These are phyloP conservation scores for Aspergillus transmontanensis DNA, from an alignment of 2,329 filamentous ascomycete genomes.

Conservation along the genomic window DNA sequence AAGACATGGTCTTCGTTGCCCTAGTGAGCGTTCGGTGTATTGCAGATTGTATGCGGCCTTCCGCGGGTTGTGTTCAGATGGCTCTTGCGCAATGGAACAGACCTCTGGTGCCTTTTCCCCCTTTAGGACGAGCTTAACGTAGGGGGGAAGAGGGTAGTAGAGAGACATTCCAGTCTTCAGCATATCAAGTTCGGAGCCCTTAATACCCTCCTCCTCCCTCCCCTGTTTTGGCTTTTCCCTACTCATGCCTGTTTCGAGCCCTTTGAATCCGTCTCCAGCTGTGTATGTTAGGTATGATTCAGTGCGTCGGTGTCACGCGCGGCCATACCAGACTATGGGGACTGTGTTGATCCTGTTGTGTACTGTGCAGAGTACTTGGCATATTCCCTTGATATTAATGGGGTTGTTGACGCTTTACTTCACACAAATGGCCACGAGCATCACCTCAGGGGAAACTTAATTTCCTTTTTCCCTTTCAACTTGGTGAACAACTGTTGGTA, in stretches of 20 bases:
- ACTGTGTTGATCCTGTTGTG: neutral
- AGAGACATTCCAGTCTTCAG: slow-evolving; percentile 12
- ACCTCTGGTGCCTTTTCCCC: neutral
- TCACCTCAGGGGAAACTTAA: neutral
- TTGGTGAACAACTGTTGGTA: neutral
- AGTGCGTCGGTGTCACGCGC: neutral
- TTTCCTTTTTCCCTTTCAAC: slow-evolving; percentile 2
- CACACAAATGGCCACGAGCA: neutral
- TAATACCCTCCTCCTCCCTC: neutral
- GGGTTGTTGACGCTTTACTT: neutral
- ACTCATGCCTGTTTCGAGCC: neutral
- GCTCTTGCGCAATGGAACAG: neutral
- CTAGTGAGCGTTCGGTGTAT: slow-evolving; percentile 3
- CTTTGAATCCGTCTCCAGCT: neutral
- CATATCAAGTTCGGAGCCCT: slow-evolving; percentile 1
- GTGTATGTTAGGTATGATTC: neutral
- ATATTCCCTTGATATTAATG: neutral
- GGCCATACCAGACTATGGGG: neutral
- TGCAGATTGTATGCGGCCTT: slow-evolving; percentile 10
- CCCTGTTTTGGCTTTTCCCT: neutral
- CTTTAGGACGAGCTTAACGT: neutral
- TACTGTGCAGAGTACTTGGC: neutral
- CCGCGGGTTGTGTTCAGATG: slow-evolving; percentile 10
- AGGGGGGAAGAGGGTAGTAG: neutral
- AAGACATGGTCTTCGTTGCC: slow-evolving; percentile 5